Base-by-base conservation (phyloP, 495 filamentous ascomycete species). In the Schizothecium vesticola region DNA sequence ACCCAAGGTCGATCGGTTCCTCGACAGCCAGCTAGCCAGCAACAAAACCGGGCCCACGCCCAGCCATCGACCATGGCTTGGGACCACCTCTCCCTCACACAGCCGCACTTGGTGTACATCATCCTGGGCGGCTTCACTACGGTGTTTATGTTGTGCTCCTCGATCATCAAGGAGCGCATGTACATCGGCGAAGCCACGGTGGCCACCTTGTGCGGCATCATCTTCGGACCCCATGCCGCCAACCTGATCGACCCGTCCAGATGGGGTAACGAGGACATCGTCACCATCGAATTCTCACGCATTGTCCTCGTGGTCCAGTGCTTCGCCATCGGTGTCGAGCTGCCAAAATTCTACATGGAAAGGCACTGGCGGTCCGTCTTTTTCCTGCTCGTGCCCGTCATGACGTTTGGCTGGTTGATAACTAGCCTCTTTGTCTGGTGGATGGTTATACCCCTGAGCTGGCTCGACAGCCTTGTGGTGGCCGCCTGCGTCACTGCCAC, bases 181-280 rank as follows among this genome's bases (percentile, higher is more conserved):
- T 99, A 99, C 81, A 98, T 99, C 67, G 96, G 96, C 72, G 96
- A 99, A 86, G 96, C 96, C 26, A 97, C 96, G 11, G 91, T 99
- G 11, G 96, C 96, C 51, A 98, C 96, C 3, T 78, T 99, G 59
- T 97, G 93, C 77, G 96, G 96, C 61, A 90, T 98, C 79, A 97
- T 99, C 72, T 98, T 99, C 76, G 96, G 96, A 0, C 96, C 96
- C 9, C 91, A 97, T 84, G 95, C 91, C 16, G 94, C 94, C 64
- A 91, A 94, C 73, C 85, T 97, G 51, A 96, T 99, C 79, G 85
- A 95, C 73, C 96, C 96, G 6, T 67, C 78, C 10, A 80, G 86
- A 66, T 99, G 96, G 96, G 94, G 94, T 56, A 97, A 93, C 75
- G 86, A 91, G 60, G 96, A 99, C 80, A 92, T 96, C 72, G 91